phyloP scores from a whole-genome alignment of 192 early-diverging fungal species.

The Entomortierella parvispora region DNA sequence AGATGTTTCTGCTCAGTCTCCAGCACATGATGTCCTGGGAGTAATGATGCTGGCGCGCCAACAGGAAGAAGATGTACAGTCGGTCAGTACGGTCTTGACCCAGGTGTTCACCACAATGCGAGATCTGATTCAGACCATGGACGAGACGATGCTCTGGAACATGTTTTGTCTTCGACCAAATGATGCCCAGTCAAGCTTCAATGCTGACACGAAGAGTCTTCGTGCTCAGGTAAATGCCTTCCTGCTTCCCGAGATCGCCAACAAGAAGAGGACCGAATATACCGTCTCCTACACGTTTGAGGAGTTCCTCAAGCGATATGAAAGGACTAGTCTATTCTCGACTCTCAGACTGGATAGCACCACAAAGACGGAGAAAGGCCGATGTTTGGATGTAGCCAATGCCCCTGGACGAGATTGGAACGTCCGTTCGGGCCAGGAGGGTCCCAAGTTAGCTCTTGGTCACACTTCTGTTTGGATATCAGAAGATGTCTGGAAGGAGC shows the following conservation, averaged over 20 bases:
- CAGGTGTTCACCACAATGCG: slow-evolving; percentile 75
- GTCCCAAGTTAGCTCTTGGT: slow-evolving; percentile 62
- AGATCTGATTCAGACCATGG: slow-evolving; percentile 82
- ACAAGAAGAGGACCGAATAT: slow-evolving; percentile 74
- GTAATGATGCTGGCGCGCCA: slow-evolving; percentile 34
- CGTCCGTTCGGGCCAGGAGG: slow-evolving; percentile 58
- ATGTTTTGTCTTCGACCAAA: slow-evolving; percentile 85
- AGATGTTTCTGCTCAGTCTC: no score
- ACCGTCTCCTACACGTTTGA: slow-evolving; percentile 74
- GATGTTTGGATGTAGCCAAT: slow-evolving; percentile 28
- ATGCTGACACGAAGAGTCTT: slow-evolving; percentile 71
- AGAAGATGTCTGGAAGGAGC: slow-evolving; percentile 70
- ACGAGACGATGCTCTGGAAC: slow-evolving; percentile 82
- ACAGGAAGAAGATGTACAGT: slow-evolving; percentile 49
- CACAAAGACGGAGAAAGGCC: slow-evolving; percentile 30
- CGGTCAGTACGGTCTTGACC: slow-evolving; percentile 61
- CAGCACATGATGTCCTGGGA: slow-evolving; percentile 1
- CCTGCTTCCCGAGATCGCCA: slow-evolving; percentile 76
- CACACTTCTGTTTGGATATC: slow-evolving; percentile 68
- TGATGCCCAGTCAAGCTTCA: slow-evolving; percentile 57
- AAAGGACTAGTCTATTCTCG: slow-evolving; percentile 54
- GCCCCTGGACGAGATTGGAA: slow-evolving; percentile 39
- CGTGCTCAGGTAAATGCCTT: slow-evolving; percentile 74
- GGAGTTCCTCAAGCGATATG: slow-evolving; percentile 80
- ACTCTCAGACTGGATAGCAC: slow-evolving; percentile 16